Conservation (phyloP, 2,329 filamentous ascomycete species). For the Ascochyta lentis region DNA sequence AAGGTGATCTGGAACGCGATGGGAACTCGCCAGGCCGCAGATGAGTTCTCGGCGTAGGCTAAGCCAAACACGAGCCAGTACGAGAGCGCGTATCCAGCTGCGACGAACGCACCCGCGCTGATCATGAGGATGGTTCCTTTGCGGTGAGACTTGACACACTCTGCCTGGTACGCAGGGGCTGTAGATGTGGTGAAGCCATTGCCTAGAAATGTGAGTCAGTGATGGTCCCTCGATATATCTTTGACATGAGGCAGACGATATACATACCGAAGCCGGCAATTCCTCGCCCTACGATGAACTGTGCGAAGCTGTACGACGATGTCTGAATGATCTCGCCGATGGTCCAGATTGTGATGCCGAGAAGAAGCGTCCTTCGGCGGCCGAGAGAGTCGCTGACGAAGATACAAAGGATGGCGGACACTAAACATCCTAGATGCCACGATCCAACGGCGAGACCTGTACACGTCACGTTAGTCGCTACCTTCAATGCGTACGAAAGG, state of each 20-base stretch:
- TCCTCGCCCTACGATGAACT: slow-evolving; percentile 60
- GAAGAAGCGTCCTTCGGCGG: slow-evolving; percentile 56
- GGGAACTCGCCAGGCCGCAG: slow-evolving; percentile 60
- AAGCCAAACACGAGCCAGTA: slow-evolving; percentile 64
- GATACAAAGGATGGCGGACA: slow-evolving; percentile 61
- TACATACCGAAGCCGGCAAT: slow-evolving; percentile 58
- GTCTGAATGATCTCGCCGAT: slow-evolving; percentile 59
- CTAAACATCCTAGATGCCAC: slow-evolving; percentile 61
- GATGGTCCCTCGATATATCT: slow-evolving; percentile 51
- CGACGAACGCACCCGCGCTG: slow-evolving; percentile 59
- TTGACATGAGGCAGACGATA: slow-evolving; percentile 26
- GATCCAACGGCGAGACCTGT: slow-evolving; percentile 40
- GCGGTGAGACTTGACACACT: slow-evolving; percentile 53
- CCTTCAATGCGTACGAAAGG: background rate
- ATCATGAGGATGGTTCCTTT: slow-evolving; percentile 58
- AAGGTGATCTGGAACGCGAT: slow-evolving; percentile 66
- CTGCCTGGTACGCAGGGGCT: slow-evolving; percentile 61
- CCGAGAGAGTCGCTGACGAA: slow-evolving; percentile 58
- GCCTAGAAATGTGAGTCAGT: slow-evolving; percentile 36
- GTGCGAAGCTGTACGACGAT: slow-evolving; percentile 53
- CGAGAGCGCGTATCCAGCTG: slow-evolving; percentile 56
- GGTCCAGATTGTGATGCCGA: slow-evolving; percentile 58
- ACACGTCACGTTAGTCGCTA: background rate
- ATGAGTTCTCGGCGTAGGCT: slow-evolving; percentile 49
- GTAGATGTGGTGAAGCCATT: slow-evolving; percentile 62